Percentiles rank a stretch among this genome's conserved stretches.
Conservation (phyloP, 129 eudicot genomes). For the Erigeron canadensis region DNA sequence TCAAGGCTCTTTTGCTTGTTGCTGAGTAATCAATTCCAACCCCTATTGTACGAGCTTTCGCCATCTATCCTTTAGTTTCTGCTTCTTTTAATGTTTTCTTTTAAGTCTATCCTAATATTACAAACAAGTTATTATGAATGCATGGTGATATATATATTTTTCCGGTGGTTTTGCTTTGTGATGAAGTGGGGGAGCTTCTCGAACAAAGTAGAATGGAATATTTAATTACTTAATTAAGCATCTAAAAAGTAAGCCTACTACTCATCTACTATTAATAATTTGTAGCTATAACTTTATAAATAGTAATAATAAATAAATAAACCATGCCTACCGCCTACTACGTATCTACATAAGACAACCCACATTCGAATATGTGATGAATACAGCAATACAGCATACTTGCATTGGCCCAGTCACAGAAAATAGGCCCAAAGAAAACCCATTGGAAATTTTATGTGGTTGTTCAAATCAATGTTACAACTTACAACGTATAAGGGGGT, state of each 20-base stretch:
- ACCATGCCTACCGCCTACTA: no score
- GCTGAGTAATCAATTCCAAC: constrained; percentile 74
- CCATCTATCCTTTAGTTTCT: constrained; percentile 43
- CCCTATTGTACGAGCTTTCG: constrained; percentile 54
- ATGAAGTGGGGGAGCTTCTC: constrained; percentile 23
- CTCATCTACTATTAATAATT: no score
- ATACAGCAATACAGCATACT: no score
- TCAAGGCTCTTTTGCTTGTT: constrained; percentile 63
- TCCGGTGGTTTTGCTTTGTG: not conserved
- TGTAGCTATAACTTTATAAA: no score
- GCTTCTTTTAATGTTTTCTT: not conserved
- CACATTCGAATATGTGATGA: no score
- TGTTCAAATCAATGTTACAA: no score
- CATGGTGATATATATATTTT: constrained; percentile 14
- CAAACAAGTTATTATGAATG: not conserved
- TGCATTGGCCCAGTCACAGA: no score
- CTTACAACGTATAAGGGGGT: no score
- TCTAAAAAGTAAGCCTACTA: not conserved
- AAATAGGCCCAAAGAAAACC: no score
- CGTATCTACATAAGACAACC: no score
- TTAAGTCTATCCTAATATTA: not conserved
- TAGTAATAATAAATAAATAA: no score
- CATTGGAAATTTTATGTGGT: no score
- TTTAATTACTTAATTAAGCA: not conserved
- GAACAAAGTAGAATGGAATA: constrained; percentile 41